phyloP scores from a whole-genome alignment of 2,329 filamentous ascomycete species.

The Monosporascus sp. region DNA sequence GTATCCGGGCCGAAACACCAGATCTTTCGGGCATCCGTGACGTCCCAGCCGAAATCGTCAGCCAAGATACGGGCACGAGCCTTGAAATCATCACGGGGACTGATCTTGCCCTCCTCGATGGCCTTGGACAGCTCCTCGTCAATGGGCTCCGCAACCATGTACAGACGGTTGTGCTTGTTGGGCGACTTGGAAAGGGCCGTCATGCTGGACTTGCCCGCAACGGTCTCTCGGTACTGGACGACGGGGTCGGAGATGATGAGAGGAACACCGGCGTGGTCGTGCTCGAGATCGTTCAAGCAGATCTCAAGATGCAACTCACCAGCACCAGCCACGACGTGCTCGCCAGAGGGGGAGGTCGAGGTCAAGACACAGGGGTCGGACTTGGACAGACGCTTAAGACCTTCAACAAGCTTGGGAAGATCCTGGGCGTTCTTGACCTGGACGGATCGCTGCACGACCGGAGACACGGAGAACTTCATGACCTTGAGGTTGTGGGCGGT shows the following conservation, averaged over 20 bases:
- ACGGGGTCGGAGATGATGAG: conserved; percentile 98
- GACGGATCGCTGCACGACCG: conserved; percentile 96
- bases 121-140: conserved; percentile 85
- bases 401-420: conserved; percentile 98
- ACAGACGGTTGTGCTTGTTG: conserved; percentile 99
- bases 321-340: conserved; percentile 98
- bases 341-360: conserved; percentile 82
- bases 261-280: conserved; percentile 98
- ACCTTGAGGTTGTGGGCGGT: conserved; percentile 99
- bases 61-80: conserved; percentile 90
- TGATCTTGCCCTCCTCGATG: conserved; percentile 90
- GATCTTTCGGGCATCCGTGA: conserved; percentile 99
- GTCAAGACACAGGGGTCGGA: conserved; percentile 98
- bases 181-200: conserved; percentile 98
- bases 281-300: conserved; percentile 99
- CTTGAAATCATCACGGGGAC: conserved; percentile 98
- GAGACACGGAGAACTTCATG: conserved; percentile 99
- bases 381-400: conserved; percentile 99
- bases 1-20: conserved; percentile 99
- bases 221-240: conserved; percentile 97
- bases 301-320: conserved; percentile 99
- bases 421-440: conserved; percentile 99
- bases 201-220: conserved; percentile 78
- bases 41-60: conserved; percentile 98
- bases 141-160: conserved; percentile 87